Evolutionary conservation across 2,329 filamentous ascomycete genomes (phyloP).

Genomic region (Penicillium digitatum): DNA sequence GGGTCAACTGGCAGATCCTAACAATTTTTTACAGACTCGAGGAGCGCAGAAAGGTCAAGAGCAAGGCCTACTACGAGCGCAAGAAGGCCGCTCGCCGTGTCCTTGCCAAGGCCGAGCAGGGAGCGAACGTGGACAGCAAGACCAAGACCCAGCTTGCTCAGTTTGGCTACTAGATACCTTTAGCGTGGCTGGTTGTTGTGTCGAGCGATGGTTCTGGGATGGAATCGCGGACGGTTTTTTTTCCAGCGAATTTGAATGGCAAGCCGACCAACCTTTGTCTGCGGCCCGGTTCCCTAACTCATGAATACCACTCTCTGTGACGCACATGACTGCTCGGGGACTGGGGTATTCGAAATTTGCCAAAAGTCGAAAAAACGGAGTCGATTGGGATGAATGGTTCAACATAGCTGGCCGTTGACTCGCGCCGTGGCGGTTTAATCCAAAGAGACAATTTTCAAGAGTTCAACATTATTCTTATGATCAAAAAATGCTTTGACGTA

Average conservation of each 20-base stretch:
- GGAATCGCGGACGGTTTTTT: constrained; percentile 41
- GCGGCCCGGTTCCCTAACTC: constrained; percentile 25
- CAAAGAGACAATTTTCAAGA: constrained; percentile 39
- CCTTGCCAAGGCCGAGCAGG: constrained; percentile 89
- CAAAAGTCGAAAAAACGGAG: constrained; percentile 37
- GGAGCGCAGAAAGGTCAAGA: constrained; percentile 99
- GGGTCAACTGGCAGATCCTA: constrained; percentile 15
- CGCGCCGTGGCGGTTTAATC: constrained; percentile 44
- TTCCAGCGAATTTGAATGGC: constrained; percentile 40
- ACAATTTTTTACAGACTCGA: constrained; percentile 67
- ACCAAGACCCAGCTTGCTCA: constrained; percentile 81
- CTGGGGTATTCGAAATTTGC: constrained; percentile 31
- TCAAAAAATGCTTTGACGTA: constrained; percentile 21
- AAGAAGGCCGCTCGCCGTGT: constrained; percentile 96
- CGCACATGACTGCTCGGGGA: constrained; percentile 32
- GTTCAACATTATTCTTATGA: constrained; percentile 35
- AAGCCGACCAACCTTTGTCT: constrained; percentile 41
- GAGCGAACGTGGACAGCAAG: constrained; percentile 79
- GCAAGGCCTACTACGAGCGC: constrained; percentile 98
- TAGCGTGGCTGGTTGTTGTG: constrained; percentile 40
- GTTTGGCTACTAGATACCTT: constrained; percentile 75
- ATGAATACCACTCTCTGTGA: constrained; percentile 39
- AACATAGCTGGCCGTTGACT: constrained; percentile 42
- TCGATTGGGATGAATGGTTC: constrained; percentile 42
- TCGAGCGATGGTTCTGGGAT: constrained; percentile 38